phyloP scores from a whole-genome alignment of 2,329 filamentous ascomycete genomes.

The Colletotrichum cuscutae region DNA sequence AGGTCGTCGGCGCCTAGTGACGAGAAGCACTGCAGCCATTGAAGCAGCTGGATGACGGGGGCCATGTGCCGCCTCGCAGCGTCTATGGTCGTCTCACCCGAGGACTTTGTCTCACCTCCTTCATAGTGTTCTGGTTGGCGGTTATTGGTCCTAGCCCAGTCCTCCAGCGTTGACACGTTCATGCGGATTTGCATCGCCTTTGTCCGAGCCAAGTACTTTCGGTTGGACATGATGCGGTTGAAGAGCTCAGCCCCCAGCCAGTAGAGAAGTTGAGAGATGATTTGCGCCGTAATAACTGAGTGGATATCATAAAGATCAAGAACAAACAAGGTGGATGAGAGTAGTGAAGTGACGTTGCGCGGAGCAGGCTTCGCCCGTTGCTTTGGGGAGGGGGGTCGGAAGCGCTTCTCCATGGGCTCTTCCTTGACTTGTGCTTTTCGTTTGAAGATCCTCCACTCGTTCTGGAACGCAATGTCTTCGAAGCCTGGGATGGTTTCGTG shows the following conservation, averaged over 20 bases:
- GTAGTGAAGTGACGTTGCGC: conserved; percentile 92
- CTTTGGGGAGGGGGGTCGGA: conserved; percentile 92
- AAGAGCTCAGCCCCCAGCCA: conserved; percentile 97
- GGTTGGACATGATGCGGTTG: conserved; percentile 96
- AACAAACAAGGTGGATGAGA: conserved; percentile 96
- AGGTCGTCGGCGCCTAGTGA: conserved; percentile 87
- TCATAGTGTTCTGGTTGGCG: conserved; percentile 96
- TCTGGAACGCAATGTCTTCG: conserved; percentile 95
- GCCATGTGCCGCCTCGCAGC: conserved; percentile 85
- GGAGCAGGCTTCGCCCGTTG: conserved; percentile 91
- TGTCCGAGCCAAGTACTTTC: conserved; percentile 92
- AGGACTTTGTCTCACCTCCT: conserved; percentile 85
- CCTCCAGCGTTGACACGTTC: conserved; percentile 95
- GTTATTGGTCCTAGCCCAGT: conserved; percentile 95
- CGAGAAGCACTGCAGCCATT: conserved; percentile 98
- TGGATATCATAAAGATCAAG: conserved; percentile 99
- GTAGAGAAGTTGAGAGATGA: conserved; percentile 91
- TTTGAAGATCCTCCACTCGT: conserved; percentile 98
- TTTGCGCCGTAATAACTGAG: conserved; percentile 93
- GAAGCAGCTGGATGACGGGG: conserved; percentile 90
- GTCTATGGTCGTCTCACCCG: conserved; percentile 88
- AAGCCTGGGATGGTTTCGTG: conserved; percentile 98
- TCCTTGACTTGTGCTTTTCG: conserved; percentile 90
- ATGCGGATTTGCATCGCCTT: conserved; percentile 99
- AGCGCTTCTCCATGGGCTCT: conserved; percentile 89